Evolutionary conservation across 352 stramenopile genomes (phyloP).

Genomic region (Phytophthora megakarya): DNA sequence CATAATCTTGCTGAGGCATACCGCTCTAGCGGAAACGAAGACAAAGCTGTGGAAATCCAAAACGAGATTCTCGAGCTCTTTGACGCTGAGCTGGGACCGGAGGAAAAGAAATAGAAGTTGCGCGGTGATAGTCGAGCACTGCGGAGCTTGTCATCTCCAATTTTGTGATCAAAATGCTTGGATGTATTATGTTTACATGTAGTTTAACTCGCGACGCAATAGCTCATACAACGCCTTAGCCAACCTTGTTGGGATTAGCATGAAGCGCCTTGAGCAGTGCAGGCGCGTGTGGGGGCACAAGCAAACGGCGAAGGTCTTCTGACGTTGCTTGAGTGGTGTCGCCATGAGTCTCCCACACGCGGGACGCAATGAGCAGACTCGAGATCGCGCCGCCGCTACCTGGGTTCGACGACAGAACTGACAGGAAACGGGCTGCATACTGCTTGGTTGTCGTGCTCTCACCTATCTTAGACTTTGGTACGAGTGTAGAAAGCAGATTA

Average conservation of each 20-base stretch:
- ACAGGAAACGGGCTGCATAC: constrained; percentile 83
- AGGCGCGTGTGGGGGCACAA: constrained; percentile 73
- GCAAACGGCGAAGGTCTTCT: constrained; percentile 77
- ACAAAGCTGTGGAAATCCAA: constrained; percentile 78
- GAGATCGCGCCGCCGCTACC: constrained; percentile 84
- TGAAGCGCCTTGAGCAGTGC: constrained; percentile 80
- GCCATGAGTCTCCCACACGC: constrained; percentile 84
- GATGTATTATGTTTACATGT: constrained; percentile 32
- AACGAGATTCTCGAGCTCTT: constrained; percentile 84
- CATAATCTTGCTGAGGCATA: constrained; percentile 86
- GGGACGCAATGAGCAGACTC: constrained; percentile 76
- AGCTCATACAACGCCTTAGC: constrained; percentile 34
- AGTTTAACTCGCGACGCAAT: constrained; percentile 20
- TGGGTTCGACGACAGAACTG: constrained; percentile 82
- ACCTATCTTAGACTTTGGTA: constrained; percentile 80
- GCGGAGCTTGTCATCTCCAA: not conserved
- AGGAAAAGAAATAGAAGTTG: constrained; percentile 34
- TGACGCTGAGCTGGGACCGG: constrained; percentile 45
- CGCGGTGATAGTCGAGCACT: not conserved
- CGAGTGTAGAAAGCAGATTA: constrained; percentile 78
- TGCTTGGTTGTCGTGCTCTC: constrained; percentile 84
- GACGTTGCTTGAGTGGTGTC: constrained; percentile 81
- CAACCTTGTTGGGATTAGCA: constrained; percentile 87
- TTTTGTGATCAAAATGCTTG: constrained; percentile 27
- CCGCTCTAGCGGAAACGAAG: constrained; percentile 74